Evolutionary conservation across 805 yeast species (phyloP).

Genomic region (Saccharomycopsis sp.): DNA sequence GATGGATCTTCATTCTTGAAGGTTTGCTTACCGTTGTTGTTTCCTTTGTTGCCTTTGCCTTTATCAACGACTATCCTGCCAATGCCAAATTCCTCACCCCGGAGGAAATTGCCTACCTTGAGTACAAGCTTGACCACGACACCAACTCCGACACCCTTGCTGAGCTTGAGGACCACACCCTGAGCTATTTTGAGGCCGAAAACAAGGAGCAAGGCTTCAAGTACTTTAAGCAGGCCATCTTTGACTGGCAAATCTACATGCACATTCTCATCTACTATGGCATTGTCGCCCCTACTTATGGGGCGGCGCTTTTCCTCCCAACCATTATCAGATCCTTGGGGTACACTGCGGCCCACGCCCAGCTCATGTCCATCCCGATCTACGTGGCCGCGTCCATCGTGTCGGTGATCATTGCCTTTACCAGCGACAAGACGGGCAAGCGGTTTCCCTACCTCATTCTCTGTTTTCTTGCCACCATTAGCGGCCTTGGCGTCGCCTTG

Average conservation of each 20-base stretch:
- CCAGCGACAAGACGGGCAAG: conserved; percentile 26
- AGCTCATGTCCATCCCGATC: conserved; percentile 37
- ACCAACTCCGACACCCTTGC: conserved; percentile 12
- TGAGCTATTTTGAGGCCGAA: conserved; percentile 18
- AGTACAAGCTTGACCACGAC: conserved; percentile 18
- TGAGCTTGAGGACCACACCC: conserved; percentile 12
- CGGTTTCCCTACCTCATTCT: conserved; percentile 28
- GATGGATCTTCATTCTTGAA: conserved; percentile 35
- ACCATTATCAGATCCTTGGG: conserved; percentile 38
- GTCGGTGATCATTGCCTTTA: conserved; percentile 26
- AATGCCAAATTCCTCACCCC: conserved; percentile 36
- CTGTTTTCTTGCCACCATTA: conserved; percentile 26
- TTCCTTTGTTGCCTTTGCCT: conserved; percentile 27
- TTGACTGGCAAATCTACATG: conserved; percentile 28
- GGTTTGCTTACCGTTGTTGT: conserved; percentile 39
- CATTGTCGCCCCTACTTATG: conserved; percentile 30
- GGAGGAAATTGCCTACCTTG: conserved; percentile 27
- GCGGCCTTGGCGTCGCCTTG: conserved; percentile 30
- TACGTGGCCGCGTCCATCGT: conserved; percentile 31
- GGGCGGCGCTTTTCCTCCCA: conserved; percentile 36
- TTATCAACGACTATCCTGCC: conserved; percentile 36
- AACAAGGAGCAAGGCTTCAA: conserved; percentile 11
- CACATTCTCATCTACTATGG: conserved; percentile 27
- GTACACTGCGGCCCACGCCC: conserved; percentile 33
- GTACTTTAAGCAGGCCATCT: conserved; percentile 22